These are phyloP conservation scores for Boletus reticulatus DNA, from an alignment of 768 basidiomycete genomes.

Conservation along the genomic window DNA sequence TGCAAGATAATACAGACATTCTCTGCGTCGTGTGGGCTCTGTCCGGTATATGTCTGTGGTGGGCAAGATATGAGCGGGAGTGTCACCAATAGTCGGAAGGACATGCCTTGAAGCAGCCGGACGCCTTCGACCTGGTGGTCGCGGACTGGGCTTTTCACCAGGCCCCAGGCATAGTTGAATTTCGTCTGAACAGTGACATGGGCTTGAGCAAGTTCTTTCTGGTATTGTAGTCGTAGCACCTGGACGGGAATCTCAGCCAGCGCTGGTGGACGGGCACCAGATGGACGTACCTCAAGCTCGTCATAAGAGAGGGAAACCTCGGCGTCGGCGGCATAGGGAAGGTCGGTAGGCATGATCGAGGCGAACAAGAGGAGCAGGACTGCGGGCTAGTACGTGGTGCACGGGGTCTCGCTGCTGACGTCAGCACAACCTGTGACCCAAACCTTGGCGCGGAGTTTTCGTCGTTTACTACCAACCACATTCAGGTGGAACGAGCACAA, in stretches of 20 bases:
- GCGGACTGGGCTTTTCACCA: conserved; percentile 85
- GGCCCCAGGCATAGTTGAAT: conserved; percentile 97
- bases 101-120: conserved; percentile 78
- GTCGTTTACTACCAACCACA: conserved; percentile 26
- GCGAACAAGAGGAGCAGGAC: conserved; percentile 9
- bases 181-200: conserved; percentile 94
- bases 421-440: conserved; percentile 16
- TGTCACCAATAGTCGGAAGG: conserved; percentile 4
- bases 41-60: conserved; percentile 82
- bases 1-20: conserved; percentile 96
- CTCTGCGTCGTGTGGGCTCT: conserved; percentile 83
- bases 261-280: background rate
- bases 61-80: conserved; percentile 8
- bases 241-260: conserved; percentile 27
- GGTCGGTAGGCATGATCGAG: conserved; percentile 64
- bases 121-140: conserved; percentile 94
- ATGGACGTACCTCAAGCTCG: conserved; percentile 72
- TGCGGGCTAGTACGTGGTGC: conserved; percentile 16
- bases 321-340: conserved; percentile 95
- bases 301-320: conserved; percentile 85
- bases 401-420: conserved; percentile 24
- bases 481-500: conserved; percentile 9
- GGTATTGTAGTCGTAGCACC: conserved; percentile 86
- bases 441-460: conserved; percentile 17
- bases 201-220: conserved; percentile 78